These are phyloP conservation scores for Fusarium sterilihyphosum DNA, from an alignment of 2,329 filamentous ascomycete genomes.

Conservation along the genomic window DNA sequence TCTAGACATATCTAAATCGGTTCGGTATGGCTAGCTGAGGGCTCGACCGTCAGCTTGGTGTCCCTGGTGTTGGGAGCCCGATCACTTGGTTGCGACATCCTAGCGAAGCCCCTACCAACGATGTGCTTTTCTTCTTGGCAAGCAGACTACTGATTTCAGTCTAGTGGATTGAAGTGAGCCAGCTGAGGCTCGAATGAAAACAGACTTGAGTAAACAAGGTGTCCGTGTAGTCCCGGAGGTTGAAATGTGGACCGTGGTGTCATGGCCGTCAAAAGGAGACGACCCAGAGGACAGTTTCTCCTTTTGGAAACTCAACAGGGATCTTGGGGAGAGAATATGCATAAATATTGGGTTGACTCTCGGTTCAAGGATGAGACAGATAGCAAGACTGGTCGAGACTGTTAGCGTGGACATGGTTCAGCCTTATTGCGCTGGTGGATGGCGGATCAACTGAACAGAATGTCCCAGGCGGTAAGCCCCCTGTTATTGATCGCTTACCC, in stretches of 20 bases:
- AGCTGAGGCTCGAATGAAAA: neutral
- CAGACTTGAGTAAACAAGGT: neutral
- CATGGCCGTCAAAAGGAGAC: neutral
- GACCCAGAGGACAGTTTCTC: too few species aligned
- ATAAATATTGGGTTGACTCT: neutral
- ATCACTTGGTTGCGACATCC: neutral
- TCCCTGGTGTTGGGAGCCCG: too few species aligned
- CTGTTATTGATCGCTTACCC: neutral
- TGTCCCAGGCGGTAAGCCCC: neutral
- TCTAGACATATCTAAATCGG: neutral
- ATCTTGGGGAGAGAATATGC: neutral
- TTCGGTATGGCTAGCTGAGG: neutral
- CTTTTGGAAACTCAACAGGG: neutral
- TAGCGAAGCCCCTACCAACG: too few species aligned
- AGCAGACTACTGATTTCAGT: neutral
- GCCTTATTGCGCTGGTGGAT: accelerated
- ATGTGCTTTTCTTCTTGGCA: neutral
- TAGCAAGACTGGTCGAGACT: neutral
- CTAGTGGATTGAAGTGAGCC: neutral
- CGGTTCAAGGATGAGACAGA: neutral
- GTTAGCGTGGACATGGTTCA: neutral
- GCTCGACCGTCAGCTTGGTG: accelerated
- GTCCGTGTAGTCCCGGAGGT: neutral
- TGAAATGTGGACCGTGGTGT: neutral
- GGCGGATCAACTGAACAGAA: accelerated